These are phyloP conservation scores for Yamadazyma membranifaciens DNA, from an alignment of 1,139 yeast genomes.

Conservation along the genomic window DNA sequence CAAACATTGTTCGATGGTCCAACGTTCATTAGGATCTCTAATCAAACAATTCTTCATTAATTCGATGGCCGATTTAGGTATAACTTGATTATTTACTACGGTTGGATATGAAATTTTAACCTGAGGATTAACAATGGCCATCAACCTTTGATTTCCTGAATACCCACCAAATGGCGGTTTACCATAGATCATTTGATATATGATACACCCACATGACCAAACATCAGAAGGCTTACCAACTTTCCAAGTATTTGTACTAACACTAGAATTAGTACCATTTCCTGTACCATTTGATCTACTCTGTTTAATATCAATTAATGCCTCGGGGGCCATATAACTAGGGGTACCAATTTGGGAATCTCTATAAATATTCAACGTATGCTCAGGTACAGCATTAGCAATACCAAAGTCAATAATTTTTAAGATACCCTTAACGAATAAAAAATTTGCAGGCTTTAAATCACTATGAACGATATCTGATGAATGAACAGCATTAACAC, in stretches of 20 bases:
- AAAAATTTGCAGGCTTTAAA: slow-evolving; percentile 91
- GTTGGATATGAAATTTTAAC: slow-evolving; percentile 71
- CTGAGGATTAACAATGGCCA: slow-evolving; percentile 86
- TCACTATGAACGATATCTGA: slow-evolving; percentile 93
- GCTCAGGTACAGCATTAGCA: slow-evolving; percentile 91
- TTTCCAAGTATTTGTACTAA: slow-evolving; percentile 59
- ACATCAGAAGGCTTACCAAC: slow-evolving; percentile 96
- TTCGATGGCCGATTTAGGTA: slow-evolving; percentile 70
- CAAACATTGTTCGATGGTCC: slow-evolving; percentile 64
- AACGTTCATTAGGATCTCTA: slow-evolving; percentile 69
- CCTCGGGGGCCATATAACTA: slow-evolving; percentile 97
- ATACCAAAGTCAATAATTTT: slow-evolving; percentile 96
- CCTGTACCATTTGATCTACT: slow-evolving; percentile 19
- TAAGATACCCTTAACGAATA: slow-evolving; percentile 78
- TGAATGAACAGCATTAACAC: slow-evolving; percentile 85
- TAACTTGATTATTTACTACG: slow-evolving; percentile 62
- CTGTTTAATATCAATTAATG: slow-evolving; percentile 63
- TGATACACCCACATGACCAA: slow-evolving; percentile 97
- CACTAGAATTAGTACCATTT: slow-evolving; percentile 13
- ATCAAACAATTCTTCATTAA: slow-evolving; percentile 70
- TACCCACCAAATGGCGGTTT: slow-evolving; percentile 85
- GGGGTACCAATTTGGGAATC: slow-evolving; percentile 95
- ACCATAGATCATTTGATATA: slow-evolving; percentile 95
- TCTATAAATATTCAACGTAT: slow-evolving; percentile 85
- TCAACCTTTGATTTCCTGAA: slow-evolving; percentile 73